Percentiles rank a stretch among this genome's conserved stretches.
phyloP scores from a whole-genome alignment of 2,329 filamentous ascomycete species.

The Pleoardoris graminearum region DNA sequence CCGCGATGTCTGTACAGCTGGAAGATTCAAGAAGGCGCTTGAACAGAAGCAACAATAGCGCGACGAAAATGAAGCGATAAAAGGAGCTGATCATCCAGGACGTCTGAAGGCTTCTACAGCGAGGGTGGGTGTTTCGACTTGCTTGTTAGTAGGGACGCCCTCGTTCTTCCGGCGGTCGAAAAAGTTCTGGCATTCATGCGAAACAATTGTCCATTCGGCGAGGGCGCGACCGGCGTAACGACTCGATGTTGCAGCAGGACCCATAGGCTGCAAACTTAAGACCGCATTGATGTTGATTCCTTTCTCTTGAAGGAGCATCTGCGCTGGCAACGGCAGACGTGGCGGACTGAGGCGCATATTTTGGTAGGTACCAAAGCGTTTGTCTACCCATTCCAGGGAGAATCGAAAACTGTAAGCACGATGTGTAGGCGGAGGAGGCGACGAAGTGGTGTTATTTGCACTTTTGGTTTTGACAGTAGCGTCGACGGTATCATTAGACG shows the following conservation, averaged over 20 bases:
- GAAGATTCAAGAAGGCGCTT: not conserved
- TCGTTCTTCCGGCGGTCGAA: constrained; percentile 75
- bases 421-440: constrained; percentile 56
- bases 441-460: constrained; percentile 18
- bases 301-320: constrained; percentile 60
- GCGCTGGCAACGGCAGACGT: constrained; percentile 70
- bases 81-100: constrained; percentile 32
- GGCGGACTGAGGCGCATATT: constrained; percentile 68
- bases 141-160: constrained; percentile 66
- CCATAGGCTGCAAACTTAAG: constrained; percentile 40
- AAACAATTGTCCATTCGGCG: constrained; percentile 76
- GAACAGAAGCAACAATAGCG: not conserved
- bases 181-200: constrained; percentile 80
- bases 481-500: constrained; percentile 14
- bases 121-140: constrained; percentile 70
- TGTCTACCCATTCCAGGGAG: constrained; percentile 68
- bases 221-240: constrained; percentile 72
- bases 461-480: constrained; percentile 10
- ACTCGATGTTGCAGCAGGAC: constrained; percentile 47
- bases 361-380: constrained; percentile 59
- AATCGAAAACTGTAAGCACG: constrained; percentile 73
- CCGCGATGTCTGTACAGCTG: constrained; percentile 4
- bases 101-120: constrained; percentile 66
- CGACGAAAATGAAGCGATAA: not conserved
- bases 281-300: constrained; percentile 35